Base-by-base conservation (phyloP, 306 rosid species). In the Datisca glomerata region DNA sequence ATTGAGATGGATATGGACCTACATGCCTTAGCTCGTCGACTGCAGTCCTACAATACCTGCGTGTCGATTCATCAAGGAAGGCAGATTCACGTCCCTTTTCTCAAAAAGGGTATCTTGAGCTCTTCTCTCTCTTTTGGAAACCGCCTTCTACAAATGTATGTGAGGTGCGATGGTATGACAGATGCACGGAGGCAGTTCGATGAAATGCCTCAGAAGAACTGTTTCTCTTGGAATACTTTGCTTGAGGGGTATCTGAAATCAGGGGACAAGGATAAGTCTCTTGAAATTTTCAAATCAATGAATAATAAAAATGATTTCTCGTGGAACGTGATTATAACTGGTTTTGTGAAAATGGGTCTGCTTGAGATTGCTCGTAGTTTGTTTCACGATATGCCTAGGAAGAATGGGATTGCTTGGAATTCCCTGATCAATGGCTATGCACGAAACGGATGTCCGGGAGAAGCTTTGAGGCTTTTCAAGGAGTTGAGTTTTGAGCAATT, bases 381-480 rank as follows among this genome's bases (percentile, higher is more conserved):
- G 56, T 84, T 84, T 66, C 31, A 53, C 34, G 68, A 63, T 43
- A 79, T 79, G 94, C 86, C 86, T 24, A 16, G 24, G 39, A 84
- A 58, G 65, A 73, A 66, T 14, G 43, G 57, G 40, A 45, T 68
- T 10, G 84, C 49, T 11, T 85, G 93, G 93, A 85, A 78, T 61
- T 71, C 79, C 1, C 60, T 85, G 54, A 69, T 80, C 66, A 75
- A 67, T 37, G 83, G 75, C 12, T 80, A 68, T 61, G 67, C 78
- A 7, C 72, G 63, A 49, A 47, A 55, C 5, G 95, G 93, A 43
- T 39, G 56, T 17, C 68, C 78, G 2, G 18, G 39, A 39, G 63
- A 80, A 40, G 84, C 85, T 0, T 15, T 80, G 42, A 56, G 48
- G 27, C 71, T 79, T 36, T 85, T 75, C 44, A 68, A 60, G 70